These are phyloP conservation scores for Claviceps sorghi DNA, from an alignment of 2,329 filamentous ascomycete genomes.

Conservation along the genomic window DNA sequence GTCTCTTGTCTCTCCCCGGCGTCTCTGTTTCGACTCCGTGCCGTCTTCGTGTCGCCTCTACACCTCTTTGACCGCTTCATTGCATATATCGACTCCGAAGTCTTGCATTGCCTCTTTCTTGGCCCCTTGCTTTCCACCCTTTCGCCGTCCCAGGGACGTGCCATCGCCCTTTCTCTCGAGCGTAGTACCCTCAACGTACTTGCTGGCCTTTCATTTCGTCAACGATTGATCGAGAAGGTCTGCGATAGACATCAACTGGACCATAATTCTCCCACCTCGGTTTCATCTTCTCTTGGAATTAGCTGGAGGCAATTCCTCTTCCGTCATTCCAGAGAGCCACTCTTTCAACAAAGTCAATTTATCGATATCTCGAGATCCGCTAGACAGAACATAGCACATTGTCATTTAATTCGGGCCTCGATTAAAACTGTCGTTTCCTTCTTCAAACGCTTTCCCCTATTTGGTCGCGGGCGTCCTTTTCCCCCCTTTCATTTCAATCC, in stretches of 20 bases:
- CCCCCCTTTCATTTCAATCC: constrained; percentile 19
- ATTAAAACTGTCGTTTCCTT: constrained; percentile 25
- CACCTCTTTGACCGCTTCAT: constrained; percentile 11
- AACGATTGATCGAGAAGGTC: neutral
- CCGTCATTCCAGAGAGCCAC: constrained; percentile 18
- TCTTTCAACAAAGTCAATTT: constrained; percentile 9
- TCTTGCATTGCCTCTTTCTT: constrained; percentile 8
- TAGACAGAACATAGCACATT: neutral
- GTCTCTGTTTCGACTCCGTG: constrained; percentile 9
- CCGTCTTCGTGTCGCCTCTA: constrained; percentile 7
- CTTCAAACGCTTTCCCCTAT: constrained; percentile 12
- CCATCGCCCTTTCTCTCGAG: constrained; percentile 12
- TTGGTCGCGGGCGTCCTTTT: constrained; percentile 45
- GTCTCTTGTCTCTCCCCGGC: constrained; percentile 9
- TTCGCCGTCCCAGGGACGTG: constrained; percentile 12
- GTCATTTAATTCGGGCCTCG: constrained; percentile 6
- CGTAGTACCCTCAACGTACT: constrained; percentile 14
- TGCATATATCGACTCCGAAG: constrained; percentile 13
- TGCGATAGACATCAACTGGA: neutral
- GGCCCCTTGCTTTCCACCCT: constrained; percentile 4
- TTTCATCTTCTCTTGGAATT: constrained; percentile 18
- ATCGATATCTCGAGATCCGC: neutral
- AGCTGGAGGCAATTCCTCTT: constrained; percentile 14
- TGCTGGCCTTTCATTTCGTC: neutral
- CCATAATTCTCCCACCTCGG: constrained; percentile 5